Evolutionary conservation across 352 stramenopile species (phyloP), one percentile per base, ranked within the genome.

Genomic region (Phytopythium montanum): DNA sequence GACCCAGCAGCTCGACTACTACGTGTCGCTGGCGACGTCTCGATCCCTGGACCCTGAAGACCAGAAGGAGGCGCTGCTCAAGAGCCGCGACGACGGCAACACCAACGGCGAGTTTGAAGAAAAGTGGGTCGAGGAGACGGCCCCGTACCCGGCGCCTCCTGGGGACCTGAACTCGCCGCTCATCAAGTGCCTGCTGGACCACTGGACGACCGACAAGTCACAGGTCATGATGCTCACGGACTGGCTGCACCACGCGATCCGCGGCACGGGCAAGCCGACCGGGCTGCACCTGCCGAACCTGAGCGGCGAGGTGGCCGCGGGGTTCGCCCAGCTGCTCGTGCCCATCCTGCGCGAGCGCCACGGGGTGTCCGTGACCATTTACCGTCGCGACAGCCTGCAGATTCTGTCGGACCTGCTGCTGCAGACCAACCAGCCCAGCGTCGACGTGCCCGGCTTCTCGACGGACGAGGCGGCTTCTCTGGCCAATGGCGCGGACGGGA

Each of bases 171-270:
- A 87, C 52, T 90, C 80, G 31, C 80, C 80, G 39, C 52, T 88
- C 5, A 90, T 90, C 56, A 72, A 71, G 52, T 80, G 76, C 59
- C 62, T 90, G 36, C 59, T 90, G 58, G 65, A 85, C 49, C 70
- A 90, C 61, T 90, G 80, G 80, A 88, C 65, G 44, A 81, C 72
- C 14, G 80, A 90, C 64, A 88, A 85, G 54, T 69, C 64, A 12
- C 79, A 87, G 60, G 61, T 76, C 49, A 82, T 80, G 68, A 60
- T 45, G 36, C 62, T 90, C 31, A 79, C 77, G 1, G 78, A 85
- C 57, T 90, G 77, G 77, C 52, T 90, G 45, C 80, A 90, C 68
- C 68, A 81, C 60, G 74, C 74, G 21, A 79, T 88, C 38, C 74
- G 77, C 54, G 76, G 74, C 38, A 84, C 70, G 5, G 72, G 73